Conservation (phyloP, 169 alveolate species). For the Theileria equi region DNA sequence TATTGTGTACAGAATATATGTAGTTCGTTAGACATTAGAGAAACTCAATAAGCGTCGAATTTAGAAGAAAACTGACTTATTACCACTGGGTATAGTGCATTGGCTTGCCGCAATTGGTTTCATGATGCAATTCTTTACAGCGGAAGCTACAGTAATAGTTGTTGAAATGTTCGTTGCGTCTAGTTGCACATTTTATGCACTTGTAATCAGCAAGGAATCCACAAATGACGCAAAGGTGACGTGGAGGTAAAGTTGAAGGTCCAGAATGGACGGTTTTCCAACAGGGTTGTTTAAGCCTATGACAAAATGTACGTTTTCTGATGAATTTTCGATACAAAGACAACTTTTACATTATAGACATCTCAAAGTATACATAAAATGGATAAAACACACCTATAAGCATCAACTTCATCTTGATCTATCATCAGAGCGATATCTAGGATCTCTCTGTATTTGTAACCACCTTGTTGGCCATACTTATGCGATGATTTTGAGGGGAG, state of each 20-base stretch:
- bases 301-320: neutral
- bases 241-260: constrained; percentile 43
- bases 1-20: no score
- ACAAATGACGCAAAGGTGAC: constrained; percentile 73
- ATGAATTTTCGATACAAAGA: neutral
- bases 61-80: neutral
- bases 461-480: no score
- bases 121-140: constrained; percentile 74
- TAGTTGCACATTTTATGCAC: constrained; percentile 69
- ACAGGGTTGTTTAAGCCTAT: constrained; percentile 65
- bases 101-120: constrained; percentile 70
- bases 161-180: constrained; percentile 52
- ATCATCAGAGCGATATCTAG: constrained; percentile 67
- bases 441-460: constrained; percentile 66
- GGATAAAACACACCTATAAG: constrained; percentile 58
- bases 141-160: constrained; percentile 69
- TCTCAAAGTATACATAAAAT: constrained; percentile 4
- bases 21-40: neutral
- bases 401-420: constrained; percentile 75
- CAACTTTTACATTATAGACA: neutral
- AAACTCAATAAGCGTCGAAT: neutral
- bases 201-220: constrained; percentile 74
- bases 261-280: constrained; percentile 74
- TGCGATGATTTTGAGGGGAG: constrained; percentile 31
- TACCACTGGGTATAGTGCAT: constrained; percentile 58